Evolutionary conservation across 2,329 filamentous ascomycete genomes (phyloP), one percentile per base, ranked within the genome.

Genomic region (Pseudogymnoascus verrucosus): DNA sequence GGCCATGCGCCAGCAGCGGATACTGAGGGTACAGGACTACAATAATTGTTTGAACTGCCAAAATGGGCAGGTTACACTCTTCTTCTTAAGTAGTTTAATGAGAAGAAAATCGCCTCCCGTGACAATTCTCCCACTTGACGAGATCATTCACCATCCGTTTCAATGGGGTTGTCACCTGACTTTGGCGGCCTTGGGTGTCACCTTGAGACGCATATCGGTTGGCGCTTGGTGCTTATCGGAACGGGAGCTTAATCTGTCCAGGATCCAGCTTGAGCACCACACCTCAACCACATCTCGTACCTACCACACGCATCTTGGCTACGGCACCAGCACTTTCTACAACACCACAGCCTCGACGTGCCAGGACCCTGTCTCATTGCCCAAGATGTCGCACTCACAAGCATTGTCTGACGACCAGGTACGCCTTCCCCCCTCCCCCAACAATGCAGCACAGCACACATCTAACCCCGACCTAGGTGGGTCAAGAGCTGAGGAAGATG

Each of bases 401-500:
- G 90, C 91, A 77, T 89, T 98, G 80, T 96, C 93, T 80, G 93
- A 97, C 85, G 92, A 96, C 81, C 92, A 96, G 89, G 91, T 95
- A 85, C 74, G 76, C 60, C 64, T 63, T 68, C 67, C 51, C 40
- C 37, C 60, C n/a, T n/a, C 57, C 59, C 36, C 12, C 47, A 47
- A 28, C 44, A 44, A 62, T 28, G 39, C 14, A 34, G 28, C 16
- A 62, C 63, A 65, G 65, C 61, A 63, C 64, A 26, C 37, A 31
- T 6, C 23, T 39, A 61, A 39, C 34, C 34, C 19, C 8, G 12
- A n/a, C 34, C 28, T 76, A 98, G 92, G 95, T 99, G 84, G 88
- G 90, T 80, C 88, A 91, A 80, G 95, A 99, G 87, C 90, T 99
- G 79, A 93, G 91, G 84, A 99, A 99, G 86, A 99, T 99, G 95